Base-by-base conservation (phyloP, 352 stramenopile genomes). In the Phytopythium litorale region DNA sequence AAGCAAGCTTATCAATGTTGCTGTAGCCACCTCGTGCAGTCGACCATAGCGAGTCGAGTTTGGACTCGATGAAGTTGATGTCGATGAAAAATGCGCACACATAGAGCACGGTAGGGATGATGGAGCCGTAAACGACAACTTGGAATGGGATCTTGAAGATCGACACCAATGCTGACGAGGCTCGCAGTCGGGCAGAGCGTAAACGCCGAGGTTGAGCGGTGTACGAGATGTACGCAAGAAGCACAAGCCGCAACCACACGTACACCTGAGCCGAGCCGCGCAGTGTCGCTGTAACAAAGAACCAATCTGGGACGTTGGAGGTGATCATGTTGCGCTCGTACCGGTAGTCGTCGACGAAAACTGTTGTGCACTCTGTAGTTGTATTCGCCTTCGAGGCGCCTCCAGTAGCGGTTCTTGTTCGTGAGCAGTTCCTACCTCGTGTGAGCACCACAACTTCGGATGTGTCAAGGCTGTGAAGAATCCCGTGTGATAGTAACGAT, bases 301-400 rank as follows among this genome's bases (percentile, higher is more conserved):
- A 70, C 76, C 72, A 84, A 38, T 79, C 54, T 16, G 68, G 37
- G 4, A 72, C 59, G 40, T 84, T 72, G 35, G 65, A 82, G 37
- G 67, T 58, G 5, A 85, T 48, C 8, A 67, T 65, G 7, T 67
- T 63, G 1, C 77, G 71, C 38, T 87, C 76, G 32, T 88, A 91
- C 38, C 81, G 71, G 18, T 81, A 87, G 56, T 86, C 76, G 46
- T 86, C 76, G 13, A 83, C 51, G 28, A 81, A 67, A 0, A 81
- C 57, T 0, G 76, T 83, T 13, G 37, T 51, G 40, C 71, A 82
- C 15, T 25, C 8, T 37, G 9, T 51, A 2, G 53, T 13, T 4
- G 48, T 56, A 4, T 51, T 35, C 28, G 13, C 51, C 6, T 19
- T 18, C 2, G 7, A 12, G 18, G 3, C 21, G 40, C 18, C 23